Percentiles rank a stretch among this genome's conserved stretches.
Evolutionary conservation across 2,329 filamentous ascomycete species (phyloP).

Genomic region (Fusarium tanahbumbuense): DNA sequence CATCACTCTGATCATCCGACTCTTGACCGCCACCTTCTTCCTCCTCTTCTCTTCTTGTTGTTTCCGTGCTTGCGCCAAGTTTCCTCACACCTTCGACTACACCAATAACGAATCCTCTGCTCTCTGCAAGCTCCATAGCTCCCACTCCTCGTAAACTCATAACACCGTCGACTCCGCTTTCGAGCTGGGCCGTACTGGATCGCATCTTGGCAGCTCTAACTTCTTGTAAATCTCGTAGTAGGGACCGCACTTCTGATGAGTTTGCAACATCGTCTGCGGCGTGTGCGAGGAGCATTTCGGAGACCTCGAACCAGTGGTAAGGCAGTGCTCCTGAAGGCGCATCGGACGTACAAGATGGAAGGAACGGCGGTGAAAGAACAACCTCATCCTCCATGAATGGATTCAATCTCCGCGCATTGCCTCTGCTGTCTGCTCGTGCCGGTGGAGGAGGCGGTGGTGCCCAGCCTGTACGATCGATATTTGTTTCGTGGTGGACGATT

Average conservation of each 20-base stretch:
- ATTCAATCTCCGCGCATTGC: constrained; percentile 54
- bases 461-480: constrained; percentile 76
- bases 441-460: constrained; percentile 79
- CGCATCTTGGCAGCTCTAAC: constrained; percentile 91
- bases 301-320: constrained; percentile 95
- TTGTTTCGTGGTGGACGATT: constrained; percentile 85
- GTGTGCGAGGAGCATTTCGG: constrained; percentile 86
- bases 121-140: constrained; percentile 92
- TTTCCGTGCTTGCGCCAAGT: constrained; percentile 84
- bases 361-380: constrained; percentile 77
- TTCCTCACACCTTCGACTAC: constrained; percentile 90
- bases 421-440: constrained; percentile 60
- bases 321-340: constrained; percentile 79
- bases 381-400: constrained; percentile 45
- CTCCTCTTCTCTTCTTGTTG: constrained; percentile 79
- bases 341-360: constrained; percentile 77
- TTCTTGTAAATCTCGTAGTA: constrained; percentile 86
- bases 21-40: constrained; percentile 72
- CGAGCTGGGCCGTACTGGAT: constrained; percentile 76
- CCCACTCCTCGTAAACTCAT: constrained; percentile 80
- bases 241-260: constrained; percentile 76
- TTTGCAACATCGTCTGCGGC: constrained; percentile 84
- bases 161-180: constrained; percentile 77
- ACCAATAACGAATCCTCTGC: constrained; percentile 82
- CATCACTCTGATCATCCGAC: constrained; percentile 69